Base-by-base conservation (phyloP, 495 filamentous ascomycete species). In the Penicillium bialowiezense region DNA sequence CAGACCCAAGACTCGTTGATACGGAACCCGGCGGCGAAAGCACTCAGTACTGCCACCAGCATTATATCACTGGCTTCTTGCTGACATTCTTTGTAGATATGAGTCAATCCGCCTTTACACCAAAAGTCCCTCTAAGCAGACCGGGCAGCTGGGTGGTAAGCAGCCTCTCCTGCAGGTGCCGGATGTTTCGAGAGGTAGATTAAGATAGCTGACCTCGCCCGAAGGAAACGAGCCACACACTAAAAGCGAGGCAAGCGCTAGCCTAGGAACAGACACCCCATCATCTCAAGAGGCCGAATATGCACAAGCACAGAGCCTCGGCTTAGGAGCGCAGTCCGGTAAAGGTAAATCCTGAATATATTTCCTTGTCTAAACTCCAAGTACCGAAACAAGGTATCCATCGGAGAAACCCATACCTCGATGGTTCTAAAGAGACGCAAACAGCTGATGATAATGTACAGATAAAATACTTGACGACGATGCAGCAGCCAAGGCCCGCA, bases 11-110 rank as follows among this genome's bases (percentile, higher is more conserved):
- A 51, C 67, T 87, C 5, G 73, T 86, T 68, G 78, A 85, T 53
- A 83, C 77, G 29, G 76, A 76, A 48, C 74, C 79, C 31, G 84
- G 84, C 49, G 84, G 84, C 40, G 81, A 87, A 62, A 71, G 67
- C 51, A 79, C 79, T 5, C 84, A 84, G 80, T 85, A 69, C 41
- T 70, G 3, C 18, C n/a, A 7, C 26, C 14, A 15, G 9, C n/a
- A n/a, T 26, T 15, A 13, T 8, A 10, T 12, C 20, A 47, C 31
- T n/a, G 2, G 5, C 3, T 18, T 12, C 32, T 18, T 6, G 26
- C 38, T 56, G 14, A 56, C 26, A 21, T 8, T 8, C 20, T 7
- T 14, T 41, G 3, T 35, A 86, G 83, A 65, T 87, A 88, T 59
- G 83, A 86, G 63, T 80, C 76, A 24, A 79, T 79, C 24, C 58